Evolutionary conservation across 768 basidiomycete species (phyloP).

Genomic region (Pleurotus pulmonarius): DNA sequence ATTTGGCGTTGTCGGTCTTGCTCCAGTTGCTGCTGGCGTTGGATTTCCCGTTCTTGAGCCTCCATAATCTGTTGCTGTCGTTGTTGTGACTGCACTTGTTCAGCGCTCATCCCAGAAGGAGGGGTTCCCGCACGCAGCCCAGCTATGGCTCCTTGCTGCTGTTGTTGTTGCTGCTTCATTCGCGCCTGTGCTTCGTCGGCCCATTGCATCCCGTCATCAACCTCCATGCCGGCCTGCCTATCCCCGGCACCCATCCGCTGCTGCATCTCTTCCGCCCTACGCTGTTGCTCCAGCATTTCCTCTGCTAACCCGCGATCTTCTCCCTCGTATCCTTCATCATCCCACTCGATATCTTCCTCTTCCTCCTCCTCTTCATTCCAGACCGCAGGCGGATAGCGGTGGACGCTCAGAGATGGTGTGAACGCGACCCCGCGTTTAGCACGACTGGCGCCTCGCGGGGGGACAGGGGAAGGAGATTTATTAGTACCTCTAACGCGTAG

Average conservation of each 20-base stretch:
- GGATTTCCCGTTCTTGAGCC: slow-evolving; percentile 27
- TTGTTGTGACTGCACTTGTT: slow-evolving; percentile 20
- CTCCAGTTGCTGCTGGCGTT: slow-evolving; percentile 22
- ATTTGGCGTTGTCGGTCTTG: slow-evolving; percentile 24
- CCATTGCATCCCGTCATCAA: slow-evolving; percentile 88
- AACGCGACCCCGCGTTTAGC: slow-evolving; percentile 61
- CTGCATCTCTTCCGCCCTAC: slow-evolving; percentile 16
- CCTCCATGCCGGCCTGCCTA: slow-evolving; percentile 45
- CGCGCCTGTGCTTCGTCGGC: slow-evolving; percentile 46
- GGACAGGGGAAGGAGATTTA: slow-evolving; percentile 48
- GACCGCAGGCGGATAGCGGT: slow-evolving; percentile 78
- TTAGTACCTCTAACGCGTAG: slow-evolving; percentile 44
- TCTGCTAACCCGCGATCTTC: slow-evolving; percentile 64
- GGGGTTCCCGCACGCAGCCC: background rate
- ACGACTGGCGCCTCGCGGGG: slow-evolving; percentile 22
- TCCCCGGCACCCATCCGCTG: slow-evolving; percentile 25
- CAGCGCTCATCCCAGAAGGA: slow-evolving; percentile 3
- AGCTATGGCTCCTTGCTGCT: slow-evolving; percentile 16
- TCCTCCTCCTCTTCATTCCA: slow-evolving; percentile 76
- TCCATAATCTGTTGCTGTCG: slow-evolving; percentile 29
- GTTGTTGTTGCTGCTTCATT: slow-evolving; percentile 26
- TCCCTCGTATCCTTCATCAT: slow-evolving; percentile 65
- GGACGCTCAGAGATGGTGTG: slow-evolving; percentile 59
- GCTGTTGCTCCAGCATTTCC: slow-evolving; percentile 36
- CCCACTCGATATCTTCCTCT: slow-evolving; percentile 64